phyloP scores from a whole-genome alignment of 1,139 yeast genomes.

The Nakaseomyces sp. region DNA sequence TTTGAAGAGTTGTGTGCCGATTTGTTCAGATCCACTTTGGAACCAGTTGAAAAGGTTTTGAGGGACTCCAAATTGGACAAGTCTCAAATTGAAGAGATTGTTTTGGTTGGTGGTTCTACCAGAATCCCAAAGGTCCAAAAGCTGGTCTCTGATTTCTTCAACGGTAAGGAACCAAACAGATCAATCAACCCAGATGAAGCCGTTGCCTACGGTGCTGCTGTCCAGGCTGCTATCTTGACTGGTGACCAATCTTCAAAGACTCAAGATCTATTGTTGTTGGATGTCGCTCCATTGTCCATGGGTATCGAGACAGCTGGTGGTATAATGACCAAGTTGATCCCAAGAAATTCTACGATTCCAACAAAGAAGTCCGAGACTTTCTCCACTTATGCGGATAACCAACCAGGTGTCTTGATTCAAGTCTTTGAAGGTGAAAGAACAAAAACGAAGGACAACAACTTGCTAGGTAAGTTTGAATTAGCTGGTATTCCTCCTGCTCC shows the following conservation, averaged over 20 bases:
- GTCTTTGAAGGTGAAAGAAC: conserved; percentile 97
- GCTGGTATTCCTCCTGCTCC: conserved; percentile 96
- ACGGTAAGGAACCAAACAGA: conserved; percentile 93
- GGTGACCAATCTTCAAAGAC: conserved; percentile 76
- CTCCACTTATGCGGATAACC: conserved; percentile 95
- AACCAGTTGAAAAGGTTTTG: conserved; percentile 96
- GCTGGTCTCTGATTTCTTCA: conserved; percentile 94
- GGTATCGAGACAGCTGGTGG: conserved; percentile 98
- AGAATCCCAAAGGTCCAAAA: conserved; percentile 99
- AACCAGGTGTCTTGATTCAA: conserved; percentile 91
- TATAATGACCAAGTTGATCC: conserved; percentile 91
- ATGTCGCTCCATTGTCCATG: conserved; percentile 85
- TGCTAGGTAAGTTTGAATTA: conserved; percentile 88
- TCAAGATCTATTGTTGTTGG: conserved; percentile 77
- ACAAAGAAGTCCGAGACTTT: conserved; percentile 92
- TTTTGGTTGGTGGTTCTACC: conserved; percentile 99
- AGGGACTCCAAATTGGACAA: conserved; percentile 90
- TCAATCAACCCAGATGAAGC: conserved; percentile 99
- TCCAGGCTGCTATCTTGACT: conserved; percentile 85
- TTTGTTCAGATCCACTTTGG: conserved; percentile 90
- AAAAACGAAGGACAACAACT: conserved; percentile 86
- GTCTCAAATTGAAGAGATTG: conserved; percentile 88
- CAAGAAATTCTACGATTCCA: conserved; percentile 94
- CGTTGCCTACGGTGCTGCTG: conserved; percentile 96
- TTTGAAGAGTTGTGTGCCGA: conserved; percentile 96